Conservation (phyloP, 2,329 filamentous ascomycete species). For the Nemania bipapillata region DNA sequence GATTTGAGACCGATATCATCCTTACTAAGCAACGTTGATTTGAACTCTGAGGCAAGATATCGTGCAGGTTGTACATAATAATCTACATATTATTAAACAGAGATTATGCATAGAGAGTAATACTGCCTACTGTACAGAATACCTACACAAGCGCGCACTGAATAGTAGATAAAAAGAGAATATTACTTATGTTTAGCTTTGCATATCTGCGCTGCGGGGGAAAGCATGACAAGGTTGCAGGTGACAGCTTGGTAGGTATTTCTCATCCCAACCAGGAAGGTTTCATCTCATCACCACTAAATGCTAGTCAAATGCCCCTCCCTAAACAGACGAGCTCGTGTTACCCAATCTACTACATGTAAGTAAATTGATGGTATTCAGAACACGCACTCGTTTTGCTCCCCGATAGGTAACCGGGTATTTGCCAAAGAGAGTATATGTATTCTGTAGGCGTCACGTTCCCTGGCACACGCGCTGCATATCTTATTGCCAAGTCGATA, state of each 20-base stretch:
- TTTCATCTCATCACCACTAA: constrained; percentile 26
- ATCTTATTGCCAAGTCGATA: constrained; percentile 15
- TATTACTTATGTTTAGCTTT: no score
- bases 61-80: no score
- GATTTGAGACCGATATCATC: no score
- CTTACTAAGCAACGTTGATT: no score
- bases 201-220: constrained; percentile 1
- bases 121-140: no score
- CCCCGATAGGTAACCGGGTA: not conserved
- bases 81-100: no score
- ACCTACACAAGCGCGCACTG: not conserved
- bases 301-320: constrained; percentile 10
- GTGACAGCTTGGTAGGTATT: not conserved
- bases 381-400: constrained; percentile 18
- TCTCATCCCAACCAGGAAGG: constrained; percentile 32
- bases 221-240: constrained; percentile 11
- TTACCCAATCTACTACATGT: not conserved
- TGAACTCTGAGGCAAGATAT: no score
- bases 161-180: not conserved
- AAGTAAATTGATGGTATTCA: constrained; percentile 14
- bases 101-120: no score
- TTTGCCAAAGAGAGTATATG: not conserved
- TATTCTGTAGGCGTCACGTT: constrained; percentile 33
- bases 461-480: constrained; percentile 8
- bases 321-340: constrained; percentile 16